Base-by-base conservation (phyloP, 2,329 filamentous ascomycete genomes). In the Gnomoniopsis smithogilvyi region DNA sequence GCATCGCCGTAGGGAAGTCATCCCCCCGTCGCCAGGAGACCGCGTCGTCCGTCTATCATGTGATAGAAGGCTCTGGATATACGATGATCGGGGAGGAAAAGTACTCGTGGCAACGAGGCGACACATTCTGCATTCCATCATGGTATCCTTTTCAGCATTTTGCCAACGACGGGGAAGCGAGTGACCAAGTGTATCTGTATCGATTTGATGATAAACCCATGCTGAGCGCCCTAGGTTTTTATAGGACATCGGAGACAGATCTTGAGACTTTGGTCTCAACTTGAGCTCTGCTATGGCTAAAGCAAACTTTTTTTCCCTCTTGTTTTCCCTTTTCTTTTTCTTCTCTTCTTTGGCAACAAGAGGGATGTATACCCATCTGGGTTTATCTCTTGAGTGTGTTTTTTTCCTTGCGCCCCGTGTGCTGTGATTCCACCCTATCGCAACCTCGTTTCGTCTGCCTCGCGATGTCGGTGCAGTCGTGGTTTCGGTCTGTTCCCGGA, bases 171-270 rank as follows among this genome's bases (percentile, higher is more conserved):
- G 33, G 21, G 26, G 64, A 57, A 2, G 53, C 58, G 1, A 61
- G 59, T 2, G 64, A 69, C 36, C 69, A 68, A 0, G 76, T 77
- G 0, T 84, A 84, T 64, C 62, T 84, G 30, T 83, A 82, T 61
- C 71, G 77, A 0, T 83, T 84, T 61, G 75, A 82, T 62, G 82
- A 85, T 62, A 79, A 76, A 69, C 80, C 80, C 0, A 82, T 85
- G 80, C 68, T 84, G 2, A 74, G 70, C 12, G 69, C 76, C 0
- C 66, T 84, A 34, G 81, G 81, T 0, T 82, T 83, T 56, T 83
- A 81, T 63, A 68, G 78, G 2, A 65, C 64, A 8, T 69, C 71
- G 4, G 75, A 69, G 2, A 68, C 68, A 58, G 74, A 80, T 64
- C 63, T 71, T 3, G 76, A 80, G 65, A 66, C 58, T 3, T 65